These are phyloP conservation scores for Tetradesmus obliquus DNA, from an alignment of 139 green algal species.

Conservation along the genomic window DNA sequence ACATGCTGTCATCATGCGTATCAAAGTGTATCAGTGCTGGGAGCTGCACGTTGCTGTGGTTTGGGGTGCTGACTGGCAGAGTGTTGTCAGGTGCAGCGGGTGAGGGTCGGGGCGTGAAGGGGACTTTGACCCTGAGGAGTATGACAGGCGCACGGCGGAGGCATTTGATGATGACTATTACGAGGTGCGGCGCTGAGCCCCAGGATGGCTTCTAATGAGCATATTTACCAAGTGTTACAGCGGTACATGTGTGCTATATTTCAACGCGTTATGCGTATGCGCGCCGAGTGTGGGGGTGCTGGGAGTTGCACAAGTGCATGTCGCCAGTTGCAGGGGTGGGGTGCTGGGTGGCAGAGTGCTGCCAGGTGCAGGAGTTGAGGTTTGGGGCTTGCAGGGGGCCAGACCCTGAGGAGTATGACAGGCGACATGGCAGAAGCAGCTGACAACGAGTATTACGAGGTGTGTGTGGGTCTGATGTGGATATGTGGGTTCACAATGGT, in stretches of 20 bases:
- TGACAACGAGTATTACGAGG: slow-evolving; percentile 91
- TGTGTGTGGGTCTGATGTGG: no score
- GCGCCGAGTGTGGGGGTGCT: background rate
- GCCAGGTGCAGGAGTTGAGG: no score
- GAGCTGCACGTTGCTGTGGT: no score
- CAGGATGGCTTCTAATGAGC: no score
- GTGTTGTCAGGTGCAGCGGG: no score
- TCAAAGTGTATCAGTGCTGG: background rate
- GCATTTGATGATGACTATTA: slow-evolving; percentile 96
- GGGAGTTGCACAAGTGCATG: no score
- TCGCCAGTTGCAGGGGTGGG: no score
- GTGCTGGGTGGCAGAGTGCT: no score
- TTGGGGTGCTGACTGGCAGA: no score
- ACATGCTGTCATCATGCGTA: background rate
- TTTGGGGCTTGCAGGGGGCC: slow-evolving; percentile 81
- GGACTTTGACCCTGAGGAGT: slow-evolving; percentile 95
- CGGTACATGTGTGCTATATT: background rate
- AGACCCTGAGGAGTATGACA: slow-evolving; percentile 93
- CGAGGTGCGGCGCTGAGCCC: slow-evolving; percentile 45
- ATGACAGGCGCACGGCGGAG: slow-evolving; percentile 89
- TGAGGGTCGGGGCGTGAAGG: slow-evolving; percentile 63
- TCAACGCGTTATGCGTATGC: background rate
- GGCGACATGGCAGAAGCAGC: slow-evolving; percentile 88
- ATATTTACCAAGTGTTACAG: no score
- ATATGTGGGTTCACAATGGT: no score